These are phyloP conservation scores for Dactylellina parvicollis DNA, from an alignment of 2,329 filamentous ascomycete species.

Conservation along the genomic window DNA sequence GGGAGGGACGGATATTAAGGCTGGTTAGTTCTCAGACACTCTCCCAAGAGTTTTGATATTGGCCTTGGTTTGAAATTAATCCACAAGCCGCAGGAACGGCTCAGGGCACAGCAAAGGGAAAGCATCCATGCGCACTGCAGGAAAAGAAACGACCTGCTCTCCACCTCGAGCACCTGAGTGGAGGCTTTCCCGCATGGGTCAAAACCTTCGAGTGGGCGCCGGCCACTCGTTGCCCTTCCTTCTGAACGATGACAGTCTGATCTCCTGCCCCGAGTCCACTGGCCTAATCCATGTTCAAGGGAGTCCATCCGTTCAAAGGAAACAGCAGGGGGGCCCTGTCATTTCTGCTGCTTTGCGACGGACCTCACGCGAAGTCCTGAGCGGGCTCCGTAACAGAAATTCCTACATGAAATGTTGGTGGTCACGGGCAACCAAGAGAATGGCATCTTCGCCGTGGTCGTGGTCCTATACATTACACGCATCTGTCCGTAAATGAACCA, in stretches of 20 bases:
- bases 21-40: constrained; percentile 53
- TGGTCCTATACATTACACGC: too few species aligned
- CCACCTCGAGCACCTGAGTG: constrained; percentile 49
- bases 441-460: not conserved
- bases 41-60: constrained; percentile 51
- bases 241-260: constrained; percentile 51
- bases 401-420: not conserved
- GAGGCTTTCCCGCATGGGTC: constrained; percentile 39
- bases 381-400: constrained; percentile 9
- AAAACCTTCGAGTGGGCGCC: constrained; percentile 19
- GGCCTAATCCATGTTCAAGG: constrained; percentile 51
- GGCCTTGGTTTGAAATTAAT: constrained; percentile 54
- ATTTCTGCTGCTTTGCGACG: constrained; percentile 41
- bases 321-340: constrained; percentile 30
- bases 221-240: constrained; percentile 35
- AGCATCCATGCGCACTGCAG: constrained; percentile 43
- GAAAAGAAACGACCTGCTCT: constrained; percentile 53
- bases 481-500: not conserved
- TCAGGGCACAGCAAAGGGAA: constrained; percentile 45
- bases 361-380: constrained; percentile 24
- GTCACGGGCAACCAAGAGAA: constrained; percentile 2
- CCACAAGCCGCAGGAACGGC: constrained; percentile 54
- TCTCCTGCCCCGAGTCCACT: constrained; percentile 45
- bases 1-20: constrained; percentile 53
- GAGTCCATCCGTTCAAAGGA: constrained; percentile 52